Evolutionary conservation across 1,139 yeast genomes (phyloP), one percentile per base, ranked within the genome.

Genomic region (Blastobotrys serpentis): DNA sequence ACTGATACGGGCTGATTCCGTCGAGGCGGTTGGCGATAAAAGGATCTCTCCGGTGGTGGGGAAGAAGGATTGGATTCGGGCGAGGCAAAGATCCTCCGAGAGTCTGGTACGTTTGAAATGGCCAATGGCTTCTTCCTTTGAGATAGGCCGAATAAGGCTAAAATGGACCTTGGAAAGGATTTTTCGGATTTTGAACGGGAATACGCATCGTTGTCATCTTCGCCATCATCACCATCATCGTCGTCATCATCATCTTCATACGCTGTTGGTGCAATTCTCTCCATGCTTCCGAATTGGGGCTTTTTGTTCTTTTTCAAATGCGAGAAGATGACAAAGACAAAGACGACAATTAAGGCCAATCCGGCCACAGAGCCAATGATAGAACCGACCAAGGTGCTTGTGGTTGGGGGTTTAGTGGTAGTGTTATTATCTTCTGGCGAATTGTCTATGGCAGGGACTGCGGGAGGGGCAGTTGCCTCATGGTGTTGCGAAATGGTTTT

Each of bases 331-430:
- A 38, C 16, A 2, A 45, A 19, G 5, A 45, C 19, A 3, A 42
- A 22, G 21, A 45, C 17, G 4, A 41, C 44, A 10, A 45, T 38
- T 2, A 41, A 38, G 21, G 47, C 52, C 3, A 46, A 13, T 42
- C 43, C 43, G 22, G 44, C 39, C 29, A 46, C 38, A 5, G 47
- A 48, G 1, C 76, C 78, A n/a, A 66, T 60, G 10, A 72, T 63
- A 1, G 72, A 60, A 2, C 78, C 79, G 26, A 74, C 70, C 2
- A 73, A 70, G 1, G 70, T 62, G 1, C 72, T 69, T 4, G 54
- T 58, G 4, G 67, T 61, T 13, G 19, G 45, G 44, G 47, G 19
- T 30, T 26, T 3, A 46, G 45, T 10, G 23, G 40, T 5, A 17
- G 18, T 13, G 4, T 36, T 19, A 11, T 36, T 18, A 10, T 7